Evolutionary conservation across 306 rosid species (phyloP).

Genomic region (Aeschynomene evenia): DNA sequence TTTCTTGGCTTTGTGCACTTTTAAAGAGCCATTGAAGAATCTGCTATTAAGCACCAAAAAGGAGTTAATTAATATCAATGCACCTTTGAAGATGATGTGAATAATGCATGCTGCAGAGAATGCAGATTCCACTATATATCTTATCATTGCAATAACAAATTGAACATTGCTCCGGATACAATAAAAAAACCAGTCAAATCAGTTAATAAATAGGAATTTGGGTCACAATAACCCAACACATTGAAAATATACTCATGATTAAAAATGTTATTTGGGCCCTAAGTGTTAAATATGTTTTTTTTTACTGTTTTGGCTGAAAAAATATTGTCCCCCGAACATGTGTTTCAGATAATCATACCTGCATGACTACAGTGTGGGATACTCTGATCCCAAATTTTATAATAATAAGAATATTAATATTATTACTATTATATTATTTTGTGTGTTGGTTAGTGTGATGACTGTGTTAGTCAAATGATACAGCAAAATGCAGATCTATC

Average conservation of each 20-base stretch:
- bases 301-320: too few relatives aligned
- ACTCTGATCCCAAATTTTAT: conserved; percentile 26
- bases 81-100: conserved; percentile 27
- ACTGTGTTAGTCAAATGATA: conserved; percentile 53
- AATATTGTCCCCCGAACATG: too few relatives aligned
- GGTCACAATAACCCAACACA: too few relatives aligned
- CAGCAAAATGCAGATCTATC: conserved; percentile 61
- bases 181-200: too few relatives aligned
- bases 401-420: too few relatives aligned
- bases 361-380: conserved; percentile 39
- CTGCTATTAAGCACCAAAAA: conserved; percentile 42
- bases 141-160: conserved; percentile 23
- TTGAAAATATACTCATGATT: too few relatives aligned
- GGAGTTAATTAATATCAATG: conserved; percentile 29
- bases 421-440: not conserved
- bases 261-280: too few relatives aligned
- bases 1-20: conserved; percentile 40
- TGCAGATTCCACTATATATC: conserved; percentile 32
- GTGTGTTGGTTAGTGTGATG: conserved; percentile 25
- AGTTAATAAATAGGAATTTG: too few relatives aligned
- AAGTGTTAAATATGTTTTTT: too few relatives aligned
- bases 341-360: too few relatives aligned
- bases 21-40: conserved; percentile 62
- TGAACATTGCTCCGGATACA: too few relatives aligned
- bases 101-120: conserved; percentile 38